phyloP scores from a whole-genome alignment of 164 flowering plant species.

The Buxus sempervirens region DNA sequence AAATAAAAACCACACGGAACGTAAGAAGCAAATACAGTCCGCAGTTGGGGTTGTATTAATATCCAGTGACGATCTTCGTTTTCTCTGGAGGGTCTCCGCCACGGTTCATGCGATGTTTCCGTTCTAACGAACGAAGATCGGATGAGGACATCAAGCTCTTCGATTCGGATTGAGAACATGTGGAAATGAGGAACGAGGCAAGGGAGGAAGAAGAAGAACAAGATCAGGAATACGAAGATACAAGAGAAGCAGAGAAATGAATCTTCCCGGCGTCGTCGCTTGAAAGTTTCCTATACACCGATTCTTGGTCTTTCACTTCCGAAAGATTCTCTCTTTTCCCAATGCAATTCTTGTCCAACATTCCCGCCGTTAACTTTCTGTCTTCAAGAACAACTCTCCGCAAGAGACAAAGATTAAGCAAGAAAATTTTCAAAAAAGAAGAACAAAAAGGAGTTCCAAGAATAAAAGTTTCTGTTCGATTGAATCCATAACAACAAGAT shows the following conservation, averaged over 20 bases:
- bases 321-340: not conserved
- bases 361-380: not conserved
- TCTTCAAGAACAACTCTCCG: not conserved
- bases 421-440: no score
- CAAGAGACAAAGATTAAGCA: not conserved
- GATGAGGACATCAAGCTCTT: not conserved
- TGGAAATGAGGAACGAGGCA: not conserved
- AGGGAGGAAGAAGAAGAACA: not conserved
- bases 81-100: not conserved
- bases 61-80: not conserved
- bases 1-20: not conserved
- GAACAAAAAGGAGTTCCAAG: no score
- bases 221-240: not conserved
- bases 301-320: not conserved
- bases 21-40: not conserved
- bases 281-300: not conserved
- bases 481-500: not conserved
- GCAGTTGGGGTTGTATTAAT: not conserved
- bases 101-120: not conserved
- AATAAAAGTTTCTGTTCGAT: not conserved
- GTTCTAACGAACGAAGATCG: not conserved
- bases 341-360: not conserved
- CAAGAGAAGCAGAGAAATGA: not conserved
- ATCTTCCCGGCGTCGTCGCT: not conserved
- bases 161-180: not conserved